Evolutionary conservation across 768 basidiomycete species (phyloP), one percentile per base, ranked within the genome.

Genomic region (Suillus lakei): DNA sequence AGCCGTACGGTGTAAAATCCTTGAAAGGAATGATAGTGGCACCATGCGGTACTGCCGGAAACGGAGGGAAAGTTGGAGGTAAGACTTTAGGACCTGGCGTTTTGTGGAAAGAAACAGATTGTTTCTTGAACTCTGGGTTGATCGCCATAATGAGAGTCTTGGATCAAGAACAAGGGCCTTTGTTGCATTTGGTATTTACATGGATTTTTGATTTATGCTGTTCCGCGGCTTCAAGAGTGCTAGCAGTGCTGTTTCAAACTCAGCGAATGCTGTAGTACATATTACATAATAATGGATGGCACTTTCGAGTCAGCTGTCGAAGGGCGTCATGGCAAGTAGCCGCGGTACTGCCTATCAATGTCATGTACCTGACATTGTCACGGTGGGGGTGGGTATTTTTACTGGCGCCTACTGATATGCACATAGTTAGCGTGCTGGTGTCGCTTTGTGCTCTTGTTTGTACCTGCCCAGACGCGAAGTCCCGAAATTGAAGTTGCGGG

Each of bases 1-100:
- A 76, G 56, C 75, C 75, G 15, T 18, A 60, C 0, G 77, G 74
- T 0, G 4, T 72, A 67, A 82, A 88, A 34, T 78, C 72, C 48
- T 74, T 72, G 72, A 86, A 87, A 0, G 83, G 77, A 41, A 80
- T 71, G 65, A 87, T 78, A 34, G 65, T 66, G 23, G 81, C 79
- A 21, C 82, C 85, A 6, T 71, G 69, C 0, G 84, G 84, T 0
- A 67, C 54, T 2, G 51, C 16, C 8, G 86, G 86, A 68, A 86
- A 87, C 0, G 86, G 85, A 1, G 85, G 85, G 64, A 85, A 86
- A 12, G 3, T 53, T 16, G 48, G 55, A 26, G 50, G 0, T 4
- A 55, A 26, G 0, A 64, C 61, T 30, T 63, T 23, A 36, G 13
- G 7, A n/a, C 18, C 54, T 28, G 46, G 32, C 13, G 28, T n/a